A percentile compares a stretch with the other conserved stretches of the same genome.
phyloP scores from a whole-genome alignment of 345 rosid genomes.

The Populus simonii region DNA sequence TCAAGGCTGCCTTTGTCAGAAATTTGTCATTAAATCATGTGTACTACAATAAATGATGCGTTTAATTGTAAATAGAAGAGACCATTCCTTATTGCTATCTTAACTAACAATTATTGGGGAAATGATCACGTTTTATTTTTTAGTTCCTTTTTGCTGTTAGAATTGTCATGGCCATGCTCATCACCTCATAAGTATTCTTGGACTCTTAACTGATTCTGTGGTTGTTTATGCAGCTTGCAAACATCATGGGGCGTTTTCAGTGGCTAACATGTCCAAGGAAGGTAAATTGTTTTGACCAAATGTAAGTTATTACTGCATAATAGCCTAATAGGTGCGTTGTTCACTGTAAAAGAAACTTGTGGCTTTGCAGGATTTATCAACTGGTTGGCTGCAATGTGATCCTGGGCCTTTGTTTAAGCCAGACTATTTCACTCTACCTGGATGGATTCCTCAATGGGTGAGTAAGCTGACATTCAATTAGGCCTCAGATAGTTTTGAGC shows the following conservation, averaged over 20 bases:
- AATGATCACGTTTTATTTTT: neutral
- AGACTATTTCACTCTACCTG: slow-evolving; percentile 57
- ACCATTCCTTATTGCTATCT: neutral
- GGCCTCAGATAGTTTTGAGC: neutral
- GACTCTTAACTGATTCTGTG: neutral
- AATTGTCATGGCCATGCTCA: neutral
- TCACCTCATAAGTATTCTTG: neutral
- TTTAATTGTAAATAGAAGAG: neutral
- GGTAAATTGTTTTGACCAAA: slow-evolving; percentile 42
- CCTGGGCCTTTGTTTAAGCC: slow-evolving; percentile 90
- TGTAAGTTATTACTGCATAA: neutral
- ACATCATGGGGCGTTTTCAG: slow-evolving; percentile 77
- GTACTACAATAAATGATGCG: neutral
- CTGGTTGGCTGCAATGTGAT: slow-evolving; percentile 94
- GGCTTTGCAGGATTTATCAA: slow-evolving; percentile 69
- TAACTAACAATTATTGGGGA: neutral
- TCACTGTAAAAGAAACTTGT: slow-evolving; percentile 10
- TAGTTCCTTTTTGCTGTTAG: neutral
- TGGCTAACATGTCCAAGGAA: slow-evolving; percentile 97
- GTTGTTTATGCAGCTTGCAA: slow-evolving; percentile 72
- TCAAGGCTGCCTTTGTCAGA: no score
- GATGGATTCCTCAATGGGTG: slow-evolving; percentile 70
- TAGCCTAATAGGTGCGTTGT: neutral
- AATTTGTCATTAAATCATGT: no score
- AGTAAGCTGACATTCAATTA: slow-evolving; percentile 22